Evolutionary conservation across 345 rosid genomes (phyloP), one percentile per base, ranked within the genome.

Genomic region (Camelina laxa): DNA sequence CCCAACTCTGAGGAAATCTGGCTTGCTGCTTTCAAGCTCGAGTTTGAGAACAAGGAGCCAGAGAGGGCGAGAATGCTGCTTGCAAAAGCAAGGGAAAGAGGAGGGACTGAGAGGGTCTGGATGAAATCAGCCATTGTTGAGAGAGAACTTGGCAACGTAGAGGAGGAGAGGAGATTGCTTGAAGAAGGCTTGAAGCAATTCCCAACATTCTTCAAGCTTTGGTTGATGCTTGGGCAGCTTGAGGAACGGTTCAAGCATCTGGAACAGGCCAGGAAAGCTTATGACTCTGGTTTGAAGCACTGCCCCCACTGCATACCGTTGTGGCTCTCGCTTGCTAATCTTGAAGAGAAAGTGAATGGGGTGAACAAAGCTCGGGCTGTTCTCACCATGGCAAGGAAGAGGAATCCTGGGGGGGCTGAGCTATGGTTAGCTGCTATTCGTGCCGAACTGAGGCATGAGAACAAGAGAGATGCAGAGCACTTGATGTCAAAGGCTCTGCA

Each of bases 171-270:
- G 50, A 45, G 50, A 45, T 45, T 45, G 19, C 50, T 45, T 45
- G 50, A 45, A 15, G 50, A 45, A n/a, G 50, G 50, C 50, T 45
- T 45, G 19, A n/a, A 45, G 19, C 19, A 5, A 15, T 45, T 45
- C 50, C 50, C 50, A 45, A 45, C 19, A 10, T 45, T 45, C 50
- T 45, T 45, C 19, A 45, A 45, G 50, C 50, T 45, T 45, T 45
- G 50, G 50, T 45, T 45, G 50, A 45, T 45, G 50, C 50, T 45
- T 45, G 50, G 50, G 50, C 50, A 45, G 19, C 50, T 45, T 2
- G 50, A n/a, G 50, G 50, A 45, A 45, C 50, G 50, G 50, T 45
- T 45, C 9, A 45, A 45, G 50, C 50, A 45, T 45, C 50, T 45
- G 50, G 50, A 45, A 45, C 17, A 45, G 19, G 50, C 50, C 50